Evolutionary conservation across 75 land plant species (phyloP).

Genomic region (Selaginella tamariscina): DNA sequence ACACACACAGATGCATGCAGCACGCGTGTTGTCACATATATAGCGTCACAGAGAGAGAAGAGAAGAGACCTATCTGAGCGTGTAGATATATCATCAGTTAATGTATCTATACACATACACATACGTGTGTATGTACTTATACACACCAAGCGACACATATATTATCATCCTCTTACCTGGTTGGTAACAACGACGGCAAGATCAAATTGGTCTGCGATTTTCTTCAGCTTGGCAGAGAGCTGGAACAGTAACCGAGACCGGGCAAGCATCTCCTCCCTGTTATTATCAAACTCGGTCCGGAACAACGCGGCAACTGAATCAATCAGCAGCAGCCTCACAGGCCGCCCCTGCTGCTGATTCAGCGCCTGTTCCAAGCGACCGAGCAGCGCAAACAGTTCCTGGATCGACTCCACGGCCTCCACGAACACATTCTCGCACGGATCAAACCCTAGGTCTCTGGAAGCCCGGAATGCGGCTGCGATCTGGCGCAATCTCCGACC

Average conservation of each 20-base stretch:
- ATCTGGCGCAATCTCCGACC: conserved; percentile 48
- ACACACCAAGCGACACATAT: too few species aligned
- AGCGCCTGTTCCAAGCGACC: conserved; percentile 26
- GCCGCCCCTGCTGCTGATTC: conserved; percentile 14
- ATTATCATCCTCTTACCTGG: conserved; percentile 25
- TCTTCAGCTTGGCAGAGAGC: conserved; percentile 48
- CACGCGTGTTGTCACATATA: too few species aligned
- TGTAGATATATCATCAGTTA: too few species aligned
- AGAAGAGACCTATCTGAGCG: too few species aligned
- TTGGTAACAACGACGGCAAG: conserved; percentile 73
- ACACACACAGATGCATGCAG: too few species aligned
- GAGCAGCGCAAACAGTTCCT: conserved; percentile 46
- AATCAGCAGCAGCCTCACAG: conserved; percentile 48
- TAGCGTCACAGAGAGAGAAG: too few species aligned
- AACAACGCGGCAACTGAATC: conserved; percentile 82
- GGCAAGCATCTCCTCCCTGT: conserved; percentile 28
- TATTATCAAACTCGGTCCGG: conserved; percentile 60
- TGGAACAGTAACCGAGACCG: conserved; percentile 48
- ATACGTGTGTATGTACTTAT: too few species aligned
- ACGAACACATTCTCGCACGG: conserved; percentile 46
- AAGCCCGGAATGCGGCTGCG: conserved; percentile 16
- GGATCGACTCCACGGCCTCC: conserved; percentile 31
- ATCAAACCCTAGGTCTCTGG: conserved; percentile 8
- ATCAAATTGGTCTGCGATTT: conserved; percentile 24
- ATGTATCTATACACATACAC: too few species aligned